Conservation (phyloP, 495 filamentous ascomycete species). For the Penicillium lagena region DNA sequence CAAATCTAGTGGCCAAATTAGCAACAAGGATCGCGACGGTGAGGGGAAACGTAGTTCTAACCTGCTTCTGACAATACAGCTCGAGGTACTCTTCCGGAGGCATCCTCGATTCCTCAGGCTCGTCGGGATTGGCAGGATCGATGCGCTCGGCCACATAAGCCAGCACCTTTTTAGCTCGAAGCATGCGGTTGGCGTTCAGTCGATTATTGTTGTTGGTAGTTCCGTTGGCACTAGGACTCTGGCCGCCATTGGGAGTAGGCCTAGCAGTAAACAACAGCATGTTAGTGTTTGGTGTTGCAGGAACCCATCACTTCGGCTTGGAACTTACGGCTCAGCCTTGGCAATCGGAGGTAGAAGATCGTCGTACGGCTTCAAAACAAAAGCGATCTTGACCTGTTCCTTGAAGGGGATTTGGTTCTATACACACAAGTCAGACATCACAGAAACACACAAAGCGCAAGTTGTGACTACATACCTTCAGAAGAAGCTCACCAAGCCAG, state of each 20-base stretch:
- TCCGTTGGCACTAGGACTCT: slow-evolving; percentile 2
- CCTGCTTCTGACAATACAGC: slow-evolving; percentile 86
- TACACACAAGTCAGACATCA: slow-evolving; percentile 1
- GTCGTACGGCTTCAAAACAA: slow-evolving; percentile 79
- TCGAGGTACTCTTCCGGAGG: slow-evolving; percentile 91
- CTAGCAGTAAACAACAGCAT: slow-evolving; percentile 4
- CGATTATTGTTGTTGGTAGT: slow-evolving; percentile 51
- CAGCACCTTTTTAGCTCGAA: slow-evolving; percentile 90
- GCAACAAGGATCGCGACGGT: neutral
- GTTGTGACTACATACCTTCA: slow-evolving; percentile 47
- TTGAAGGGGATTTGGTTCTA: slow-evolving; percentile 79
- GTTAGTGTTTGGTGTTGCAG: slow-evolving; percentile 1
- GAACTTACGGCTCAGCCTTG: slow-evolving; percentile 49
- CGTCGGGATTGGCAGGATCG: slow-evolving; percentile 51
- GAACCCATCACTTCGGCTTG: neutral
- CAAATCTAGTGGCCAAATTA: slow-evolving; percentile 42
- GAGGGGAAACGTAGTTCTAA: slow-evolving; percentile 35
- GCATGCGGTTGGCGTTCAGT: slow-evolving; percentile 94
- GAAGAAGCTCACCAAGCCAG: slow-evolving; percentile 88
- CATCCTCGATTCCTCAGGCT: slow-evolving; percentile 52
- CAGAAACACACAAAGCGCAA: neutral
- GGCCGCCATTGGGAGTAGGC: slow-evolving; percentile 15
- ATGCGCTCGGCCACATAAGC: slow-evolving; percentile 89
- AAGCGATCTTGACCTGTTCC: slow-evolving; percentile 90
- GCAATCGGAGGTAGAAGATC: slow-evolving; percentile 66